phyloP scores from a whole-genome alignment of 208 protist species.

The Trypanosoma melophagium region DNA sequence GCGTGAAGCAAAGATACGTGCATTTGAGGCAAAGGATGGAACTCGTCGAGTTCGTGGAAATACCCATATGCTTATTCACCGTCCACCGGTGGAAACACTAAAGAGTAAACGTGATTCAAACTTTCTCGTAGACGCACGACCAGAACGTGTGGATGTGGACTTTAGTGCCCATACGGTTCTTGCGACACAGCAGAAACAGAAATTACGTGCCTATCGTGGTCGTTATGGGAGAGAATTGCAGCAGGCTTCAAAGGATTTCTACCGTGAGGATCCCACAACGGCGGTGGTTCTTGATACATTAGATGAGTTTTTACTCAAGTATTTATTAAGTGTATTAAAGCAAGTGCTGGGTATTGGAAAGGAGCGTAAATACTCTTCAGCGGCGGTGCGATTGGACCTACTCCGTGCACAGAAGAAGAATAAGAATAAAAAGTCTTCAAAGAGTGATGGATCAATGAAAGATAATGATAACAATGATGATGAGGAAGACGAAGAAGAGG shows the following conservation, averaged over 20 bases:
- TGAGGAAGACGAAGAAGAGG: not conserved
- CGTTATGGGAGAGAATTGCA: slow-evolving; percentile 77
- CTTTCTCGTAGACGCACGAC: slow-evolving; percentile 67
- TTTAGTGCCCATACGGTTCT: slow-evolving; percentile 86
- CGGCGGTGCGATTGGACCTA: slow-evolving; percentile 72
- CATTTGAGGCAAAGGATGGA: slow-evolving; percentile 88
- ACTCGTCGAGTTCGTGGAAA: slow-evolving; percentile 84
- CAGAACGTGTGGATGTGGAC: slow-evolving; percentile 86
- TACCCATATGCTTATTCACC: slow-evolving; percentile 64
- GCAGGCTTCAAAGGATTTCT: slow-evolving; percentile 84
- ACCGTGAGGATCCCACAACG: slow-evolving; percentile 80
- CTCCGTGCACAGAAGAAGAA: slow-evolving; percentile 42
- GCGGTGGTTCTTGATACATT: slow-evolving; percentile 86
- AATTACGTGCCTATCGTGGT: slow-evolving; percentile 82
- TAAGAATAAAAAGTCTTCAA: slow-evolving; percentile 19
- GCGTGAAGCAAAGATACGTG: slow-evolving; percentile 75
- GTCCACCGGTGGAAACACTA: slow-evolving; percentile 38
- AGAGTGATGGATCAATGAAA: not conserved
- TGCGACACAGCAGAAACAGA: slow-evolving; percentile 88
- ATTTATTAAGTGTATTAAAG: slow-evolving; percentile 82
- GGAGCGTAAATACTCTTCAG: slow-evolving; percentile 62
- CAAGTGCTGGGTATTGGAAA: slow-evolving; percentile 87
- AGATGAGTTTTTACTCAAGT: slow-evolving; percentile 89
- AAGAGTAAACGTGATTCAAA: slow-evolving; percentile 72
- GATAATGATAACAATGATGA: slow-evolving; percentile 19